Evolutionary conservation across 768 basidiomycete species (phyloP), one percentile per base, ranked within the genome.

Genomic region (Coprinopsis sp.): DNA sequence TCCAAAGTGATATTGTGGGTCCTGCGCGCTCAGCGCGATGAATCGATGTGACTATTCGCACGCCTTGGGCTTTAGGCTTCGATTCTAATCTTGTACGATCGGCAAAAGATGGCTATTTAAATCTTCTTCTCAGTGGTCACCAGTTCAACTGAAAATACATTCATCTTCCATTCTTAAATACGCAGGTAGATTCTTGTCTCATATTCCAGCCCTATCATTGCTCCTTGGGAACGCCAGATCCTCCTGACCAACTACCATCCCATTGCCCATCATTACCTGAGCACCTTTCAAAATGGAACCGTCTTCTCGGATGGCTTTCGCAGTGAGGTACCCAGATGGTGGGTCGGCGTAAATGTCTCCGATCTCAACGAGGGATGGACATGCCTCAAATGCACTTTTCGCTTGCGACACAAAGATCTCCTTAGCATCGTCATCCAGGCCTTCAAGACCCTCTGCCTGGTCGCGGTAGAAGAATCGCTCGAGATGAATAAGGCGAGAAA

Each of bases 201-300:
- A n/a, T n/a, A n/a, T n/a, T n/a, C n/a, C n/a, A n/a, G n/a, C n/a
- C n/a, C n/a, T n/a, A n/a, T 36, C 34, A 18, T 18, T 10, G 19
- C 10, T 31, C 30, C 29, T 23, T 34, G 49, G 49, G 22, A 50
- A 51, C 16, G 50, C 50, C 33, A 12, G 18, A 18, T 51, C 50
- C 21, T 46, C 50, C 14, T 28, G 29, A 33, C 50, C 50, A 37
- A 46, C 41, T 11, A 38, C 36, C 45, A 51, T n/a, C 23, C 50
- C 50, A 41, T 46, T 25, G 3, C 8, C 44, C n/a, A 13, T 14
- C 10, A 23, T 22, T 18, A 39, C 6, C 16, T 45, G 30, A 27
- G 37, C 10, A 34, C 28, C 33, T 22, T 46, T 33, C 18, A 21
- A 23, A 3, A 18, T 3, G 24, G 40, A 36, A 13, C 28, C 19